phyloP scores from a whole-genome alignment of 345 rosid genomes.

The Acer campestre region DNA sequence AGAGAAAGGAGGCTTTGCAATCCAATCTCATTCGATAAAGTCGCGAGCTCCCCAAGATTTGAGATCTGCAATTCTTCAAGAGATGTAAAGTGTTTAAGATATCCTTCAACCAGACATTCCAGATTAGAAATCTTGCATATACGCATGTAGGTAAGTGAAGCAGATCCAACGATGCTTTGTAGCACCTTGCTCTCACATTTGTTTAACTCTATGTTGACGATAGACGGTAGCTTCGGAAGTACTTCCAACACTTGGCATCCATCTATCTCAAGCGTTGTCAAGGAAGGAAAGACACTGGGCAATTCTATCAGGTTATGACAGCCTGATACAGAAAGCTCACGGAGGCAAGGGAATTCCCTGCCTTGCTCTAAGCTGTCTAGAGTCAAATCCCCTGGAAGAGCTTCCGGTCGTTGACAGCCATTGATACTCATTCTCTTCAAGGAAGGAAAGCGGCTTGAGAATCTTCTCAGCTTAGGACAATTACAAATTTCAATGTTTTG shows the following conservation, averaged over 20 bases:
- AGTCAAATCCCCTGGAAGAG: background rate
- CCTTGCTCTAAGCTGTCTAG: background rate
- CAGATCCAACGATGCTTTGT: background rate
- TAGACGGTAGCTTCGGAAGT: conserved; percentile 16
- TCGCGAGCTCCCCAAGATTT: conserved; percentile 9
- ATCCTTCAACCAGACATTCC: conserved; percentile 12
- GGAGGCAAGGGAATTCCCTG: conserved; percentile 11
- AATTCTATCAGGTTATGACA: conserved; percentile 17
- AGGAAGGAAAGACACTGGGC: conserved; percentile 9
- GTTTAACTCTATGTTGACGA: conserved; percentile 4
- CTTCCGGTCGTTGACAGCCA: conserved; percentile 2
- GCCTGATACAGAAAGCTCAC: background rate
- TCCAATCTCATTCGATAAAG: conserved; percentile 9
- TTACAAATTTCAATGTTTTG: conserved; percentile 9
- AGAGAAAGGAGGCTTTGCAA: conserved; percentile 13
- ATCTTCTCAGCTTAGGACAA: conserved; percentile 5
- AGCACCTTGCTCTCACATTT: conserved; percentile 7
- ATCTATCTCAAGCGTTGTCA: conserved; percentile 3
- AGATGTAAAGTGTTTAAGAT: conserved; percentile 7
- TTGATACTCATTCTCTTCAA: conserved; percentile 1
- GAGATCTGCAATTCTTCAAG: conserved; percentile 19
- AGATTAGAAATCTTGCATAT: conserved; percentile 9
- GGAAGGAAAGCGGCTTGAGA: conserved; percentile 1
- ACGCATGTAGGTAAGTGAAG: conserved; percentile 3
- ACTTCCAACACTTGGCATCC: conserved; percentile 12